Conservation (phyloP, 2,329 filamentous ascomycete species). For the Xylaria sp. region DNA sequence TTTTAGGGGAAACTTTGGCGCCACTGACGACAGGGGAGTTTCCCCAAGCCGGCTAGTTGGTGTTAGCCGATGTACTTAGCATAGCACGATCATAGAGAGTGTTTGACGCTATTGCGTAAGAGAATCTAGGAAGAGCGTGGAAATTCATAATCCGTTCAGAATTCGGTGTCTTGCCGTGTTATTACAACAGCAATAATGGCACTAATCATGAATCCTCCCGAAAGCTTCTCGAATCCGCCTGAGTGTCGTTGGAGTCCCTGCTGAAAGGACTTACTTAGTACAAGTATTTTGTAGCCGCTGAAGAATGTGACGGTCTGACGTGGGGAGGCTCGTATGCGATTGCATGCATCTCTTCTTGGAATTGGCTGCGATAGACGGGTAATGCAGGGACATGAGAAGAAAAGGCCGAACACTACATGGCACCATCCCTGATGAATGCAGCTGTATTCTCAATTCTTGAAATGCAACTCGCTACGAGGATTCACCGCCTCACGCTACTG, state of each 20-base stretch:
- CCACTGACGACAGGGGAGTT: constrained; percentile 25
- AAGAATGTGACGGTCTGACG: not conserved
- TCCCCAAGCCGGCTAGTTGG: not conserved
- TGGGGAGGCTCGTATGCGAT: not conserved
- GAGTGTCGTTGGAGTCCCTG: not conserved
- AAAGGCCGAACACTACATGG: not conserved
- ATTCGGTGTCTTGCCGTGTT: too few species aligned
- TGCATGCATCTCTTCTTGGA: not conserved
- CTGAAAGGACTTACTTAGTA: not conserved
- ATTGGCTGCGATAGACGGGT: constrained; percentile 13
- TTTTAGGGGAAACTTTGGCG: constrained; percentile 11
- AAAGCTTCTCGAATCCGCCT: constrained; percentile 4
- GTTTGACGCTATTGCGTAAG: constrained; percentile 9
- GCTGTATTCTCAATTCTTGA: not conserved
- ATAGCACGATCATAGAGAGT: not conserved
- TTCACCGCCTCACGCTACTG: constrained; percentile 20
- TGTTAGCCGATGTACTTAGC: too few species aligned
- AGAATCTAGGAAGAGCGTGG: not conserved
- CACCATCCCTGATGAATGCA: not conserved
- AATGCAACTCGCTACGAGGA: not conserved
- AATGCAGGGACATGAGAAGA: constrained; percentile 10
- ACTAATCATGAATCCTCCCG: constrained; percentile 17
- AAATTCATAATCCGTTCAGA: not conserved
- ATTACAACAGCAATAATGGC: not conserved
- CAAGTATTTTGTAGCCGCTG: not conserved